A percentile compares a stretch with the other conserved stretches of the same genome.
phyloP scores from a whole-genome alignment of 768 basidiomycete species.

The Lyophyllum semitale region DNA sequence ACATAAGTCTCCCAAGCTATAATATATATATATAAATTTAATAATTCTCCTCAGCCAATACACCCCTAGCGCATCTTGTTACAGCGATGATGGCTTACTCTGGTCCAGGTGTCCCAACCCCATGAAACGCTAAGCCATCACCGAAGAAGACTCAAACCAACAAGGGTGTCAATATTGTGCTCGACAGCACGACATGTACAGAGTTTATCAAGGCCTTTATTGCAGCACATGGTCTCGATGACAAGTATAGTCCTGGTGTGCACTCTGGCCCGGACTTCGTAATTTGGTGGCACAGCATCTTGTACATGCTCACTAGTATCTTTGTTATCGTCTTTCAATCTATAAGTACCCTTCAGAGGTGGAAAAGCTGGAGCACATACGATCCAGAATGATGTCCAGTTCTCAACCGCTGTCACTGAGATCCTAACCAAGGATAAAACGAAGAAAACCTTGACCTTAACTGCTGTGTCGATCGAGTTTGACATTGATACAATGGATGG shows the following conservation, averaged over 20 bases:
- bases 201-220: slow-evolving; percentile 16
- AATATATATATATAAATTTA: background rate
- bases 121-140: background rate
- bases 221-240: slow-evolving; percentile 9
- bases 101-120: background rate
- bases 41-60: background rate
- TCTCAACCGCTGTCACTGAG: slow-evolving; percentile 7
- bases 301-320: background rate
- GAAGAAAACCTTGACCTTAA: slow-evolving; percentile 2
- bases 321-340: background rate
- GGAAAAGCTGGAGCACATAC: slow-evolving; percentile 11
- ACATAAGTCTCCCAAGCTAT: background rate
- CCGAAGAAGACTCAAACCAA: slow-evolving; percentile 11
- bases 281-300: slow-evolving; percentile 14
- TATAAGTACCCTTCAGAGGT: background rate
- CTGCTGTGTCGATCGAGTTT: slow-evolving; percentile 16
- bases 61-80: slow-evolving; percentile 1
- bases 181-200: slow-evolving; percentile 1
- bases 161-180: slow-evolving; percentile 6
- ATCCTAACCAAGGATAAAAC: slow-evolving; percentile 15
- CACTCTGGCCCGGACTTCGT: slow-evolving; percentile 23
- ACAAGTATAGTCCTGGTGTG: slow-evolving; percentile 17
- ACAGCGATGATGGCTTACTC: background rate
- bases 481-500: slow-evolving; percentile 24
- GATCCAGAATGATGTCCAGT: slow-evolving; percentile 9